These are phyloP conservation scores for Pulveroboletus ravenelii DNA, from an alignment of 768 basidiomycete species.

Conservation along the genomic window DNA sequence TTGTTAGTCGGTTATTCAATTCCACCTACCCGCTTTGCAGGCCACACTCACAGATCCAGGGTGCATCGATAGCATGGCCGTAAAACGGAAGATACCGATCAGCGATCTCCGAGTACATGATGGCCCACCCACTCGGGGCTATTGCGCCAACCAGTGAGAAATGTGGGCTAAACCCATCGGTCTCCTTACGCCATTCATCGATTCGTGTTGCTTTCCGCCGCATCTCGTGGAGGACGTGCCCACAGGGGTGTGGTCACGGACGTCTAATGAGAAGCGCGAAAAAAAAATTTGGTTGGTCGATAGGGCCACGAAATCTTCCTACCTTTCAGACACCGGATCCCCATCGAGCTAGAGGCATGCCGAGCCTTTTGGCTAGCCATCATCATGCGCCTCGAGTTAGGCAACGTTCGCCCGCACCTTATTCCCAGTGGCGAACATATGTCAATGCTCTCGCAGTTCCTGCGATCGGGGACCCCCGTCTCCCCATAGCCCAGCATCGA, in stretches of 20 bases:
- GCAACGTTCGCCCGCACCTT: not conserved
- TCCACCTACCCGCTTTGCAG: not conserved
- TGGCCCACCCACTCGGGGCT: not conserved
- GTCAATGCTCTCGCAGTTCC: not conserved
- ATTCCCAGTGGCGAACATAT: not conserved
- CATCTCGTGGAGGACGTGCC: not conserved
- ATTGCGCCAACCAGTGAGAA: not conserved
- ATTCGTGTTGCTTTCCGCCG: conserved; percentile 1
- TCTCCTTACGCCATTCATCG: not conserved
- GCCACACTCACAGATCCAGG: not conserved
- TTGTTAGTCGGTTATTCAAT: not conserved
- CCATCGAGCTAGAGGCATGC: not conserved
- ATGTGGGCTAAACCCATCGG: not conserved
- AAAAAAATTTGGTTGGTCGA: not conserved
- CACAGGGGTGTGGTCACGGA: not conserved
- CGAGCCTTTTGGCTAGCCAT: not conserved
- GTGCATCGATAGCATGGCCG: not conserved
- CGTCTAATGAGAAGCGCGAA: not conserved
- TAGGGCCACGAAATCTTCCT: not conserved
- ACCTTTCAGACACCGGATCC: not conserved
- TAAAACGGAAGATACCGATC: conserved; percentile 5
- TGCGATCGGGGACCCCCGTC: not conserved
- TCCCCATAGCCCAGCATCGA: not conserved
- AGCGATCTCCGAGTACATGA: not conserved
- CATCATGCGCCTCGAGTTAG: conserved; percentile 6